A percentile compares a stretch with the other conserved stretches of the same genome.
Evolutionary conservation across 1,284 basidiomycete genomes (phyloP).

Genomic region (Ceratobasidium papillatum): DNA sequence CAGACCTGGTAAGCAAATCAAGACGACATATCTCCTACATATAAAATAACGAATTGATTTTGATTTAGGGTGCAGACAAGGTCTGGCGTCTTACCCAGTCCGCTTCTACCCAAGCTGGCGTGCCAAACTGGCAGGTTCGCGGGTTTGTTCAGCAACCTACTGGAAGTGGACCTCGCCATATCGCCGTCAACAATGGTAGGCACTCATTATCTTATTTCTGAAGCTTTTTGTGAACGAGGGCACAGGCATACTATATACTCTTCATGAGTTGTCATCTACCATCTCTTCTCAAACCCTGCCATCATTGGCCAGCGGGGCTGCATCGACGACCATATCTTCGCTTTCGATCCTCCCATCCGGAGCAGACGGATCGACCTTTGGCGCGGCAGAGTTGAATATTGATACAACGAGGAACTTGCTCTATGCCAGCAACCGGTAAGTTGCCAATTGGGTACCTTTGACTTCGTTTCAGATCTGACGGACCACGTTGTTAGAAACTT

Average conservation of each 20-base stretch:
- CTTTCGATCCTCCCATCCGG: slow-evolving; percentile 66
- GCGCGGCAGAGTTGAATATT: slow-evolving; percentile 36
- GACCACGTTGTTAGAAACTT: slow-evolving; percentile 52
- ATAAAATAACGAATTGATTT: not conserved
- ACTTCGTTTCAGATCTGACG: slow-evolving; percentile 60
- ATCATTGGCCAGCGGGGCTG: slow-evolving; percentile 14
- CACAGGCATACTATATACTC: slow-evolving; percentile 59
- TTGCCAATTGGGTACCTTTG: slow-evolving; percentile 45
- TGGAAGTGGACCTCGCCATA: slow-evolving; percentile 73
- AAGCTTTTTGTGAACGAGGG: slow-evolving; percentile 38
- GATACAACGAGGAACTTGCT: slow-evolving; percentile 31
- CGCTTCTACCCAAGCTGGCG: slow-evolving; percentile 47
- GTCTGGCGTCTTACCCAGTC: slow-evolving; percentile 47
- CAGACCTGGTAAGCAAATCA: slow-evolving; percentile 30
- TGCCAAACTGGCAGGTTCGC: slow-evolving; percentile 60
- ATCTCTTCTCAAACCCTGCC: slow-evolving; percentile 71
- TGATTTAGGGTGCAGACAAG: slow-evolving; percentile 44
- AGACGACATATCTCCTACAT: not conserved
- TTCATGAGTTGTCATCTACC: slow-evolving; percentile 74
- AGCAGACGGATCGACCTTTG: slow-evolving; percentile 45
- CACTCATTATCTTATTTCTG: slow-evolving; percentile 3
- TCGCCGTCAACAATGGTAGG: slow-evolving; percentile 57
- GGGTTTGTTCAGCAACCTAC: slow-evolving; percentile 68
- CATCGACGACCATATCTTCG: slow-evolving; percentile 54
- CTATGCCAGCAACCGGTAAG: slow-evolving; percentile 41